Conservation (phyloP, 1,284 basidiomycete genomes). For the Ganoderma sinense region DNA sequence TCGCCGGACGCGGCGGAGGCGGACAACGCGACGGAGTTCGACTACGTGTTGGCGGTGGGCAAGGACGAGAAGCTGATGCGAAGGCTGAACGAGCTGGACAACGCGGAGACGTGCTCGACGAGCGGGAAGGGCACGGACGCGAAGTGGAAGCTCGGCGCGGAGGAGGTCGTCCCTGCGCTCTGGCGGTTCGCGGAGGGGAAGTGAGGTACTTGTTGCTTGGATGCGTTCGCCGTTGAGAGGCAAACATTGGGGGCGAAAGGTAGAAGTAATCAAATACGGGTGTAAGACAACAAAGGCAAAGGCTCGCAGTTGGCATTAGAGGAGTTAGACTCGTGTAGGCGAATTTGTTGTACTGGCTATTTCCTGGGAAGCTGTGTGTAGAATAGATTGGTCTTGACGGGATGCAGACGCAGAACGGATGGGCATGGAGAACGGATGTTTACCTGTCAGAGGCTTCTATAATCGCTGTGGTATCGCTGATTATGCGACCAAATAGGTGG, state of each 20-base stretch:
- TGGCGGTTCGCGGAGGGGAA: conserved; percentile 46
- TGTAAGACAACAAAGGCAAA: neutral
- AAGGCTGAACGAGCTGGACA: conserved; percentile 75
- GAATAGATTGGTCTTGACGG: neutral
- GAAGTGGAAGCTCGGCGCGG: conserved; percentile 68
- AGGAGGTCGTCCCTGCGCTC: conserved; percentile 49
- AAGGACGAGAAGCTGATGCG: conserved; percentile 80
- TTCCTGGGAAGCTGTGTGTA: neutral
- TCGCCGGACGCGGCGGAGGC: conserved; percentile 40
- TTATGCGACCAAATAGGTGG: too few relatives aligned
- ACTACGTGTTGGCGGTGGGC: conserved; percentile 74
- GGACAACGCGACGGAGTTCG: conserved; percentile 52
- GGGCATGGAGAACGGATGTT: too few relatives aligned
- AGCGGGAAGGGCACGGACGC: conserved; percentile 77
- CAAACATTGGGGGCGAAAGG: neutral
- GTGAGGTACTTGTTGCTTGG: conserved; percentile 11
- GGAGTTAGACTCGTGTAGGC: neutral
- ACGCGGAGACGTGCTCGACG: conserved; percentile 75
- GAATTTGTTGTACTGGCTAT: neutral
- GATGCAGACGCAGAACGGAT: too few relatives aligned
- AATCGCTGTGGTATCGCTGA: too few relatives aligned
- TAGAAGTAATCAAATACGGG: neutral
- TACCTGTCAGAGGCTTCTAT: too few relatives aligned
- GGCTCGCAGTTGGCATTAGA: neutral
- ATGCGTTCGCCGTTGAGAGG: neutral